These are phyloP conservation scores for Claviceps cyperi DNA, from an alignment of 2,329 filamentous ascomycete species.

Conservation along the genomic window DNA sequence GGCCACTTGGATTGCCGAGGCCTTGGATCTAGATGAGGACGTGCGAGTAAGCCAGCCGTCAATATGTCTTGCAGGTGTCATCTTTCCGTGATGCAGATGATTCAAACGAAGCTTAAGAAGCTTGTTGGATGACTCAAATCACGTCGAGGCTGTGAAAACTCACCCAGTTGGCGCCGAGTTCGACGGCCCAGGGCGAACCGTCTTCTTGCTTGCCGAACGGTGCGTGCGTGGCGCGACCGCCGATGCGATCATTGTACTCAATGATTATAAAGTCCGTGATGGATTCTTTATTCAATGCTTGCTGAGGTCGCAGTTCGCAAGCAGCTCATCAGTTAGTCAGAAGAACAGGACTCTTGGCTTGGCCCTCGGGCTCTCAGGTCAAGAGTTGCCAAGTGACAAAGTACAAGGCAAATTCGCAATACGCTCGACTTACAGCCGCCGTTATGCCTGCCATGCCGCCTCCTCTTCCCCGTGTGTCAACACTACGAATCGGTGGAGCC, in stretches of 20 bases:
- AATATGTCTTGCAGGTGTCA: no score
- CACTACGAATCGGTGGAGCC: background rate
- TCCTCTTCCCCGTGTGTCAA: constrained; percentile 19
- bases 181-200: constrained; percentile 41
- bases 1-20: constrained; percentile 11
- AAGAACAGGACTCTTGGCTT: no score
- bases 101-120: no score
- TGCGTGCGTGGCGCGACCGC: constrained; percentile 45
- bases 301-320: constrained; percentile 12
- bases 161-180: constrained; percentile 55
- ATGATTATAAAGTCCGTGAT: constrained; percentile 50
- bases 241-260: constrained; percentile 47
- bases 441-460: constrained; percentile 50
- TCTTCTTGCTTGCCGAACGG: constrained; percentile 36
- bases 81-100: no score
- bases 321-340: background rate
- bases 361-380: no score
- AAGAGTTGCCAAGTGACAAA: no score
- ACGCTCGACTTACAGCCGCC: constrained; percentile 26
- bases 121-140: background rate
- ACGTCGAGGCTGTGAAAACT: background rate
- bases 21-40: constrained; percentile 13
- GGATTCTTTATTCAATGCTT: constrained; percentile 46
- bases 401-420: no score
- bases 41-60: background rate